A percentile compares a stretch with the other conserved stretches of the same genome.
phyloP scores from a whole-genome alignment of 805 yeast genomes.

The Ogataea parapolymorpha region DNA sequence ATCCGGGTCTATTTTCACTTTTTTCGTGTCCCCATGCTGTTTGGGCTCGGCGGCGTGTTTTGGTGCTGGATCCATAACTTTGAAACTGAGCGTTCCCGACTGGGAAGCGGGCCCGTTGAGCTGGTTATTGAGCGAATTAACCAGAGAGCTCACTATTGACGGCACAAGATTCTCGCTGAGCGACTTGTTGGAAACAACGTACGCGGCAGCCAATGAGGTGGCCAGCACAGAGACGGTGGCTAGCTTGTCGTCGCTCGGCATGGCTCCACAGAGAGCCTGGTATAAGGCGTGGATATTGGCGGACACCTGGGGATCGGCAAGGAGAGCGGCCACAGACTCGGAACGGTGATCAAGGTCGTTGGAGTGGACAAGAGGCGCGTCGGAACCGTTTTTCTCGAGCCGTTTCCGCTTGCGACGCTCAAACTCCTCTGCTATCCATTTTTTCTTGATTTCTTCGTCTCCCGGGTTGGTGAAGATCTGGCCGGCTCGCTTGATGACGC shows the following conservation, averaged over 20 bases:
- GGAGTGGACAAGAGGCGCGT: slow-evolving; percentile 1
- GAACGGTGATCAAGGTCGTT: slow-evolving; percentile 1
- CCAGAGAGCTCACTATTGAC: slow-evolving; percentile 20
- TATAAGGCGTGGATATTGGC: slow-evolving; percentile 8
- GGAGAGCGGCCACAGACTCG: slow-evolving; percentile 11
- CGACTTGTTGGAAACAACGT: slow-evolving; percentile 28
- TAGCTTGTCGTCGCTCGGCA: slow-evolving; percentile 3
- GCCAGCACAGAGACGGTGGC: slow-evolving; percentile 31
- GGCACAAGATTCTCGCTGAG: slow-evolving; percentile 18
- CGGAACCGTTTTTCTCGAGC: slow-evolving; percentile 35
- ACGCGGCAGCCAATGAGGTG: slow-evolving; percentile 38
- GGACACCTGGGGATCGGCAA: slow-evolving; percentile 13
- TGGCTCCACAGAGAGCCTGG: slow-evolving; percentile 33
- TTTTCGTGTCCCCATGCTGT: slow-evolving; percentile 2
- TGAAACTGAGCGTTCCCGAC: slow-evolving; percentile 16
- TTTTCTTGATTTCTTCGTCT: slow-evolving; percentile 45
- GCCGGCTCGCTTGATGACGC: slow-evolving; percentile 72
- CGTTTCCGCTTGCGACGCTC: slow-evolving; percentile 61
- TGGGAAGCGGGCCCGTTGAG: slow-evolving; percentile 6
- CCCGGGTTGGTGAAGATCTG: slow-evolving; percentile 60
- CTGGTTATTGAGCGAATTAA: slow-evolving; percentile 16
- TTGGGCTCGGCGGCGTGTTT: slow-evolving; percentile 15
- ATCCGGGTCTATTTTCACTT: slow-evolving; percentile 6
- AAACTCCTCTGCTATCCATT: slow-evolving; percentile 78
- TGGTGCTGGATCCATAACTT: slow-evolving; percentile 5